Percentiles rank a stretch among this genome's conserved stretches.
Evolutionary conservation across 1,284 basidiomycete species (phyloP).

Genomic region (Violaceomyces palustris): DNA sequence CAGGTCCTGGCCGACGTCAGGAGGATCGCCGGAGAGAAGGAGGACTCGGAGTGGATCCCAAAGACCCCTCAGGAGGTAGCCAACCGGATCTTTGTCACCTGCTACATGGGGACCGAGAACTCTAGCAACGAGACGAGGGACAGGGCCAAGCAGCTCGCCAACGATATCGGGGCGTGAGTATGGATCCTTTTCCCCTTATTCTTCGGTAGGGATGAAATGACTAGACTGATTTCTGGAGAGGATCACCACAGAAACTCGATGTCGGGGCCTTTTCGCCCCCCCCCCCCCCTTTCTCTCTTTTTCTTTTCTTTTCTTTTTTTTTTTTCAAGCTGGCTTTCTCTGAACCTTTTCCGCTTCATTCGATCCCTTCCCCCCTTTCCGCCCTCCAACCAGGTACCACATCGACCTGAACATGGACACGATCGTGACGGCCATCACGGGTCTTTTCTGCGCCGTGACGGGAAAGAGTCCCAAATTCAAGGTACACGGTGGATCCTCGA

Average conservation of each 20-base stretch:
- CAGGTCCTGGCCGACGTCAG: constrained; percentile 88
- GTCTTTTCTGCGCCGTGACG: constrained; percentile 79
- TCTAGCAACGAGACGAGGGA: constrained; percentile 79
- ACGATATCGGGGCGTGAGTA: constrained; percentile 66
- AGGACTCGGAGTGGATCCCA: constrained; percentile 74
- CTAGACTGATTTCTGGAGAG: no score
- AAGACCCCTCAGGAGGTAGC: constrained; percentile 80
- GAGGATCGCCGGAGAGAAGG: constrained; percentile 76
- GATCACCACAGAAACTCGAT: no score
- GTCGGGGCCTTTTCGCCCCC: not conserved
- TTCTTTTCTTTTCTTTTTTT: not conserved
- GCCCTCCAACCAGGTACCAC: constrained; percentile 60
- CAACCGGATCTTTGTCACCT: constrained; percentile 86
- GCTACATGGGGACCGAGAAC: constrained; percentile 98
- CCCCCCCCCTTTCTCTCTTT: not conserved
- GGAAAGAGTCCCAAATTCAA: constrained; percentile 76
- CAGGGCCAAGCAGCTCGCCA: constrained; percentile 77
- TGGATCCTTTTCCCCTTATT: no score
- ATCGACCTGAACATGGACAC: constrained; percentile 94
- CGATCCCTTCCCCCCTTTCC: not conserved
- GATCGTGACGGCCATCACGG: constrained; percentile 74
- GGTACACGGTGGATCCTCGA: constrained; percentile 76
- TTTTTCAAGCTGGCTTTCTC: not conserved
- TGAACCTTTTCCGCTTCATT: not conserved
- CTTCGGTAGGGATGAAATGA: no score